Conservation (phyloP, 2,329 filamentous ascomycete species). For the Mariannaea elegans region DNA sequence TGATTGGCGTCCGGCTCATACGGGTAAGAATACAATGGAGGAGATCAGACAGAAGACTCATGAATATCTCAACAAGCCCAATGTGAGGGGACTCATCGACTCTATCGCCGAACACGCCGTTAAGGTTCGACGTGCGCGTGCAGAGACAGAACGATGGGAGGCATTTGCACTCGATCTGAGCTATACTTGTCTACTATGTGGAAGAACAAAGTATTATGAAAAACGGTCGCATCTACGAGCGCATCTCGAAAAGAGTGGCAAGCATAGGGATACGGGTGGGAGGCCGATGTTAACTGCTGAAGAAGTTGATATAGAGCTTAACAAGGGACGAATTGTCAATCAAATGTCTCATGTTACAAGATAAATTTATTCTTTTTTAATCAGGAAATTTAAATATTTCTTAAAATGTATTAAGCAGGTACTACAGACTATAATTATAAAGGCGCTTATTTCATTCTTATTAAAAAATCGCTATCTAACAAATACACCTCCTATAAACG, state of each 20-base stretch:
- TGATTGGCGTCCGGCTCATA: slow-evolving; percentile 8
- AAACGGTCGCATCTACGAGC: neutral
- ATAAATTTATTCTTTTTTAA: too few species aligned
- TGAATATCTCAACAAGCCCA: neutral
- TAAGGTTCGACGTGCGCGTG: neutral
- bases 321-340: neutral
- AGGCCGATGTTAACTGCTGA: neutral
- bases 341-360: too few species aligned
- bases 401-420: too few species aligned
- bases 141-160: slow-evolving; percentile 1
- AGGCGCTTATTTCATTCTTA: too few species aligned
- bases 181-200: neutral
- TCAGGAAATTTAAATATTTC: too few species aligned
- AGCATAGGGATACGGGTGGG: neutral
- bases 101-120: neutral
- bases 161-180: neutral
- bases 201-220: neutral
- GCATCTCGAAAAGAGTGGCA: neutral
- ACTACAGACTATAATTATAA: too few species aligned
- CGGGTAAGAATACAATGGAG: neutral
- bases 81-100: neutral
- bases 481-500: too few species aligned
- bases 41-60: neutral
- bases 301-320: neutral
- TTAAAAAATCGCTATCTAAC: too few species aligned